Evolutionary conservation across 148 eudicot genomes (phyloP), one percentile per base, ranked within the genome.

Genomic region (Fallopia convolvulus): DNA sequence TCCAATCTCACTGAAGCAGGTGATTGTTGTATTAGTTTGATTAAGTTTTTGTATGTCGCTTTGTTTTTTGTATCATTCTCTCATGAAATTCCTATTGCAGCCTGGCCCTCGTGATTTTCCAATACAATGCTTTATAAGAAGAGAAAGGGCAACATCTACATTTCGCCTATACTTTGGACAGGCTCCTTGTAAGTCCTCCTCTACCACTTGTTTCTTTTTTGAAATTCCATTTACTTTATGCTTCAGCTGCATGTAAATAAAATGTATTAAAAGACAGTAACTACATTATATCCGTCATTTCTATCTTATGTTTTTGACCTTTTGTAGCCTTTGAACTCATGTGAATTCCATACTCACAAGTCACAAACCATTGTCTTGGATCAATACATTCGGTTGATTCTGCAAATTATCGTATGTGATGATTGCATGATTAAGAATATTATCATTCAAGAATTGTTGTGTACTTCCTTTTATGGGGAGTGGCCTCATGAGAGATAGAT

Each of bases 1-100:
- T 63, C 98, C 98, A 2, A 90, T 94, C 85, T 94, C 98, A 23
- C 82, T 94, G 81, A 94, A 94, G 75, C 98, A 94, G 95, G 98
- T 90, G 74, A 13, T 47, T 23, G 6, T 53, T 41, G 42, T 68
- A 44, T 66, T 3, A 66, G 8, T 33, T 61, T 49, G 44, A 7
- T 80, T 12, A 36, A 11, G 30, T 39, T 14, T 14, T 46, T 20
- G 42, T 46, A 76, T 21, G 58, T 72, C 18, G 17, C 39, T 50
- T 18, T 33, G 7, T 20, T 78, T 47, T 8, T 6, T 68, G n/a
- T n/a, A 20, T 13, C 12, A 44, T 32, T 12, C 73, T 56, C 82
- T 23, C 50, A 79, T 76, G 17, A 42, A 42, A 20, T 46, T 20
- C 3, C 3, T 73, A 36, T 79, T 70, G 41, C 58, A 92, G 98